Evolutionary conservation across 1,139 yeast species (phyloP).

Genomic region (Keqinozyma sinolaborantium): DNA sequence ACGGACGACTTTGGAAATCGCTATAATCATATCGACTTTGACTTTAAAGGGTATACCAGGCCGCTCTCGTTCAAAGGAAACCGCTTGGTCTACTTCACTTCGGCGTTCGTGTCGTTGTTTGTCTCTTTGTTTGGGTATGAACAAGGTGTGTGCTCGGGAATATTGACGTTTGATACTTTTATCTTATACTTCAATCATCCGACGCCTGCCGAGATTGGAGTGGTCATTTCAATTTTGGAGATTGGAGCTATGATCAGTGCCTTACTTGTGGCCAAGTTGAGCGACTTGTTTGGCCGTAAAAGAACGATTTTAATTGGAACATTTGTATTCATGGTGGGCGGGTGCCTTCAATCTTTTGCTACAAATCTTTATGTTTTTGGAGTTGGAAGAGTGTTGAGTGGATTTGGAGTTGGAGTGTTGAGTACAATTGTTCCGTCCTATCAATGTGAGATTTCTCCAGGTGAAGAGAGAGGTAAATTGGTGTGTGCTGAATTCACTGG

Average conservation of each 20-base stretch:
- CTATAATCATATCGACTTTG: constrained; percentile 38
- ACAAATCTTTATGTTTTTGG: constrained; percentile 40
- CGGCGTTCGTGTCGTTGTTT: constrained; percentile 78
- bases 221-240: constrained; percentile 49
- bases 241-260: constrained; percentile 51
- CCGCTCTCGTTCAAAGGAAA: constrained; percentile 36
- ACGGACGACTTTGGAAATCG: constrained; percentile 32
- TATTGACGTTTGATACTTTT: constrained; percentile 48
- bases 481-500: constrained; percentile 57
- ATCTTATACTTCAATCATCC: constrained; percentile 42
- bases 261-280: constrained; percentile 42
- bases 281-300: constrained; percentile 47
- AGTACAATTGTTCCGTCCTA: constrained; percentile 53
- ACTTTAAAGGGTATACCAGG: constrained; percentile 31
- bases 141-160: constrained; percentile 88
- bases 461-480: constrained; percentile 51
- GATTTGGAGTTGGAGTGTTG: constrained; percentile 51
- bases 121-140: constrained; percentile 87
- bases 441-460: constrained; percentile 55
- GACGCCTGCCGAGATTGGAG: constrained; percentile 43
- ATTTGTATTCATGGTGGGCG: constrained; percentile 47
- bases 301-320: constrained; percentile 49
- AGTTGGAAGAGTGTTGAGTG: constrained; percentile 48
- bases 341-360: constrained; percentile 46
- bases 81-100: constrained; percentile 63